A percentile compares a stretch with the other conserved stretches of the same genome.
phyloP scores from a whole-genome alignment of 495 filamentous ascomycete genomes.

The Lophium mytilinum region DNA sequence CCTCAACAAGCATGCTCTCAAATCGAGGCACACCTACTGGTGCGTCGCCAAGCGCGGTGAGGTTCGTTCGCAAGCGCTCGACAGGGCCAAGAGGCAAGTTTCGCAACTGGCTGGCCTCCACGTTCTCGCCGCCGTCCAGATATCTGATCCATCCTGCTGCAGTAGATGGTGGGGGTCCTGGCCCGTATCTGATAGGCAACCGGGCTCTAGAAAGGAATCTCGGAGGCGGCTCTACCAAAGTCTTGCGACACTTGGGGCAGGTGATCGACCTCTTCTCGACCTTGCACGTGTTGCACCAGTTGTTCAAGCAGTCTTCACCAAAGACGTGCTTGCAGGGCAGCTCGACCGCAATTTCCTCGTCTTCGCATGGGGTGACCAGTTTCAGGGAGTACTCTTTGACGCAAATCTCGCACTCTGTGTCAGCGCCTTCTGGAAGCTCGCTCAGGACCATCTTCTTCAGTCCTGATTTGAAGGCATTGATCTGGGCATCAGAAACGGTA shows the following conservation, averaged over 20 bases:
- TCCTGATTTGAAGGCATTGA: constrained; percentile 11
- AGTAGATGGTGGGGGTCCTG: no score
- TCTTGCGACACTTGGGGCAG: constrained; percentile 23
- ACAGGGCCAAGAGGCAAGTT: no score
- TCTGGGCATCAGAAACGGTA: constrained; percentile 3
- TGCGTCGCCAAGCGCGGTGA: no score
- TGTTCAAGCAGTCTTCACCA: constrained; percentile 23
- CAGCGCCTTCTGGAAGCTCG: constrained; percentile 15
- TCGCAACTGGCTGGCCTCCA: no score
- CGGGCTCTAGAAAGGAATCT: no score
- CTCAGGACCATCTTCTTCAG: constrained; percentile 12
- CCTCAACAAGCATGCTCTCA: no score
- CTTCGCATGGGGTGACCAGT: constrained; percentile 12
- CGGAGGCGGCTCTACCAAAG: neutral
- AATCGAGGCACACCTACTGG: no score
- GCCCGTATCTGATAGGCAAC: no score
- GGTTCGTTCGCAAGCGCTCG: no score
- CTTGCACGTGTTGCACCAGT: constrained; percentile 22
- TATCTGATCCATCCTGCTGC: no score
- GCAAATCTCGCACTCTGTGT: constrained; percentile 20
- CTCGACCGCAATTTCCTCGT: constrained; percentile 22
- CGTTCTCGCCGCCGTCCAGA: no score
- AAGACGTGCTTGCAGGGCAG: constrained; percentile 25
- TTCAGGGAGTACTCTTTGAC: constrained; percentile 20
- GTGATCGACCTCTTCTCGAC: constrained; percentile 24